Percentiles rank a stretch among this genome's conserved stretches.
These are phyloP conservation scores for Brettanomyces custersianus DNA, from an alignment of 805 yeast genomes.

Conservation along the genomic window DNA sequence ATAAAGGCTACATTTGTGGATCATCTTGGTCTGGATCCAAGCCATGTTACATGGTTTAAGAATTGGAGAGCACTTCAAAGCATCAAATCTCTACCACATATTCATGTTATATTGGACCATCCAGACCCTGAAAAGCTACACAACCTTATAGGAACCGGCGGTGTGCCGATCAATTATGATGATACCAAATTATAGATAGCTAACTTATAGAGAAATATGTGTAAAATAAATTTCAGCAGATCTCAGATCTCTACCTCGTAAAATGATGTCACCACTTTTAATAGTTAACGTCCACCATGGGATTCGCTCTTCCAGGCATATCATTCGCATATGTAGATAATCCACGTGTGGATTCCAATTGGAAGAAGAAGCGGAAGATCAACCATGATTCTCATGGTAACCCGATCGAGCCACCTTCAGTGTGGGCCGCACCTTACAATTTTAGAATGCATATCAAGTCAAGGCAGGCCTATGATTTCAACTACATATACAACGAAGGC, in stretches of 20 bases:
- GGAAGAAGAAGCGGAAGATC: neutral
- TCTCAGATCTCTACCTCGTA: neutral
- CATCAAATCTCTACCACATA: constrained; percentile 55
- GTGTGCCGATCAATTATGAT: constrained; percentile 7
- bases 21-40: constrained; percentile 29
- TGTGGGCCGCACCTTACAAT: neutral
- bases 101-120: constrained; percentile 54
- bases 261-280: constrained; percentile 1
- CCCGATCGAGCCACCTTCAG: neutral
- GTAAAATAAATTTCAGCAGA: neutral
- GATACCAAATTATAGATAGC: no score
- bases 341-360: neutral
- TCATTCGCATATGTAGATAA: neutral
- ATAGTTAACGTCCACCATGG: no score
- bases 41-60: constrained; percentile 54
- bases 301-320: constrained; percentile 3
- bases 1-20: constrained; percentile 41
- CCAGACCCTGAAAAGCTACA: constrained; percentile 3
- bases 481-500: neutral
- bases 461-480: neutral
- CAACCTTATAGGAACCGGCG: constrained; percentile 6
- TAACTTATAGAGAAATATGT: constrained; percentile 5
- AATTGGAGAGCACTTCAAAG: constrained; percentile 67
- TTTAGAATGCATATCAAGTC: neutral
- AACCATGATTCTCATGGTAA: neutral